Evolutionary conservation across 2,329 filamentous ascomycete genomes (phyloP).

Genomic region (Cladosporium sp.): DNA sequence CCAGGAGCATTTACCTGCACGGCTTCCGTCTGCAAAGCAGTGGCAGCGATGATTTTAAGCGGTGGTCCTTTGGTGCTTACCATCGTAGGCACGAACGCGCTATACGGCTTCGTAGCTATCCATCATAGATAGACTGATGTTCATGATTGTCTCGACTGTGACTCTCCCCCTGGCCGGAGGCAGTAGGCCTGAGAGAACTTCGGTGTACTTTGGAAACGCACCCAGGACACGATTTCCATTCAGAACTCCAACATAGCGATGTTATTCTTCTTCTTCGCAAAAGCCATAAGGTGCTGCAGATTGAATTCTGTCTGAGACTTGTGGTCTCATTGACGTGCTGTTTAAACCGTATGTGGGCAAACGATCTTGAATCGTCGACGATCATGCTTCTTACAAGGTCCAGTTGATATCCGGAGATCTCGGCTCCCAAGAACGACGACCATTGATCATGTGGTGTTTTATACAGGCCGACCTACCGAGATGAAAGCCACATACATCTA

Average conservation of each 20-base stretch:
- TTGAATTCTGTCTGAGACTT: too few species aligned
- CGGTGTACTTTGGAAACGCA: conserved; percentile 26
- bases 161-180: not conserved
- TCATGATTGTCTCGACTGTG: conserved; percentile 45
- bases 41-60: conserved; percentile 28
- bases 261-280: conserved; percentile 36
- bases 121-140: conserved; percentile 36
- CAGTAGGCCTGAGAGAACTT: not conserved
- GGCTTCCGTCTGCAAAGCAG: conserved; percentile 23
- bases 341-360: too few species aligned
- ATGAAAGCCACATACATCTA: too few species aligned
- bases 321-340: too few species aligned
- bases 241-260: conserved; percentile 44
- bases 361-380: too few species aligned
- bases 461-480: too few species aligned
- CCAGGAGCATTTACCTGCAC: conserved; percentile 30
- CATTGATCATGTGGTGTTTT: too few species aligned
- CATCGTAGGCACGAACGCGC: conserved; percentile 35
- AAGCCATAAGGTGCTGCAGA: conserved; percentile 33
- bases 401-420: too few species aligned
- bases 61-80: conserved; percentile 24
- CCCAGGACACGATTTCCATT: conserved; percentile 49
- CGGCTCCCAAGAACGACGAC: too few species aligned
- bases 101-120: conserved; percentile 38
- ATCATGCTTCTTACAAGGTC: too few species aligned